phyloP scores from a whole-genome alignment of 2,329 filamentous ascomycete species.

The Coniochaeta ligniaria region DNA sequence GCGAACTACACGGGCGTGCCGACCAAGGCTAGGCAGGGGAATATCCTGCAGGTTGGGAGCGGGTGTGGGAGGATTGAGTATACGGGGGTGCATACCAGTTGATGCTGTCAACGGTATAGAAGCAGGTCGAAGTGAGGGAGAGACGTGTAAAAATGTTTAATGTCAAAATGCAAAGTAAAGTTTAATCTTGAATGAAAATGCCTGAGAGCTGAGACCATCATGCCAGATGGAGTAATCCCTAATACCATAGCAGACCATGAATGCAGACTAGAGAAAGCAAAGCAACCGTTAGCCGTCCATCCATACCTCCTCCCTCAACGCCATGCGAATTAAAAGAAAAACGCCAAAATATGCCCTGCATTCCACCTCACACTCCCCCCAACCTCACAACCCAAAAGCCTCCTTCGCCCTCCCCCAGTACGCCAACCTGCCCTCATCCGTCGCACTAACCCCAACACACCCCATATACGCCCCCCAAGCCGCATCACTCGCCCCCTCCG shows the following conservation, averaged over 20 bases:
- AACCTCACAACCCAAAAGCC: conserved; percentile 31
- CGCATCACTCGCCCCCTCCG: conserved; percentile 25
- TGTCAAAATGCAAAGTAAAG: neutral
- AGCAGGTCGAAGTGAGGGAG: neutral
- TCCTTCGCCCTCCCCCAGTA: conserved; percentile 40
- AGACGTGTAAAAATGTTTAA: neutral
- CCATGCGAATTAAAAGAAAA: too few species aligned
- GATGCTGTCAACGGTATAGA: neutral
- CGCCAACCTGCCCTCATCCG: conserved; percentile 20
- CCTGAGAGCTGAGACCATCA: neutral
- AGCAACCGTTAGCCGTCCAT: too few species aligned
- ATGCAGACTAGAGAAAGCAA: too few species aligned
- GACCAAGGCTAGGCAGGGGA: neutral
- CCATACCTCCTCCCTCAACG: too few species aligned
- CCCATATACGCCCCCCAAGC: conserved; percentile 39
- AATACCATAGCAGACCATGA: too few species aligned
- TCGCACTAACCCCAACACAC: conserved; percentile 33
- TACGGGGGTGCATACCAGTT: neutral
- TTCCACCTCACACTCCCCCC: too few species aligned
- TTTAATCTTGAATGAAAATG: neutral
- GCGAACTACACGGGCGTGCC: neutral
- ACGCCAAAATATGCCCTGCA: too few species aligned
- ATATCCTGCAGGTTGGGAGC: neutral
- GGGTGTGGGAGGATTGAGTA: neutral
- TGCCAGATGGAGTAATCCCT: too few species aligned